Evolutionary conservation across 306 rosid species (phyloP), one percentile per base, ranked within the genome.

Genomic region (Cotoneaster glaucophyllus): DNA sequence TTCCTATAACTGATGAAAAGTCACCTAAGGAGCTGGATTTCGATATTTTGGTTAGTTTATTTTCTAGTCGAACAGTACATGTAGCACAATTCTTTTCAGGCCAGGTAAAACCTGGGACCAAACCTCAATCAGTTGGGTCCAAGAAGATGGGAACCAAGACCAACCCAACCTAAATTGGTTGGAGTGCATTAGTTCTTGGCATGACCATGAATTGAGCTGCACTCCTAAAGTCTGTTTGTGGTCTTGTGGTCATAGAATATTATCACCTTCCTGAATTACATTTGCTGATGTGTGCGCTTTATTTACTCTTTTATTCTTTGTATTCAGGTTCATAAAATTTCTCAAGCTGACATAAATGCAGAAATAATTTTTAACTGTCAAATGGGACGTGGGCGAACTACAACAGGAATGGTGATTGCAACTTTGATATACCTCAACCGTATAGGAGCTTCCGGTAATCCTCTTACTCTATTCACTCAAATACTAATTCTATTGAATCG

Each of bases 321-420:
- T 87, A 76, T 79, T 77, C 85, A 93, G 98, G 98, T 93, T 73
- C 87, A 78, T 77, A 90, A 87, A 90, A 86, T 93, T 86, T 86
- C 94, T 81, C 88, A 85, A 85, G 91, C 88, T 73, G 89, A 87
- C 75, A 84, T 90, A 77, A 88, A 86, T 56, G 88, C 93, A 53
- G 89, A 88, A 78, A 85, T 93, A 77, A 90, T 93, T 77, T 93
- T 93, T 82, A 93, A 93, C 82, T 93, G 98, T 84, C 98, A 93
- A 93, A 93, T 93, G 98, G 98, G 98, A 67, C 98, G 98, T 65
- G 98, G 98, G 61, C 79, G 98, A 68, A 90, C 96, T 76, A 93
- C 98, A 62, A 93, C 98, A 21, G 98, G 98, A 82, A 93, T 93
- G 98, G 98, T 93, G 82, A 87, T 93, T 78, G 93, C 98, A 70